phyloP scores from a whole-genome alignment of 176 grass and related monocot species.

The Eragrostis nindensis region DNA sequence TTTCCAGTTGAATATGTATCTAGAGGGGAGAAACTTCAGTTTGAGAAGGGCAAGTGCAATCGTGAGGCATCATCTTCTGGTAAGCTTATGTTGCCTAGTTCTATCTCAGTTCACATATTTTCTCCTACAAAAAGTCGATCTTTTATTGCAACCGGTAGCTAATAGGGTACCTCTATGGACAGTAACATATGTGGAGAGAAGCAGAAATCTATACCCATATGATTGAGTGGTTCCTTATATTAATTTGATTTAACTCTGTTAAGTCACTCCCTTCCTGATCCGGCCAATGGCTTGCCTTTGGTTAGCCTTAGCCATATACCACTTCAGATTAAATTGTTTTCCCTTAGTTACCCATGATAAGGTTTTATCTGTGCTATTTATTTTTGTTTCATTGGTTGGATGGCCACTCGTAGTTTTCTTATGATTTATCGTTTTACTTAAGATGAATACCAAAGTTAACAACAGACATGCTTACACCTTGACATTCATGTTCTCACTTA shows the following conservation, averaged over 20 bases:
- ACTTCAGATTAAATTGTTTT: slow-evolving; percentile 20
- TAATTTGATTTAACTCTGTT: neutral
- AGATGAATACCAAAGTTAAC: neutral
- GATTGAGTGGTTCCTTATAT: neutral
- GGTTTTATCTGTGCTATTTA: neutral
- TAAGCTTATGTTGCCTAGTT: slow-evolving; percentile 47
- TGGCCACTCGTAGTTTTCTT: neutral
- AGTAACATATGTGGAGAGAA: slow-evolving; percentile 7
- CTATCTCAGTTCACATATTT: neutral
- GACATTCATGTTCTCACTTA: neutral
- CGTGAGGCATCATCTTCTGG: slow-evolving; percentile 55
- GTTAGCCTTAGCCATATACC: slow-evolving; percentile 3
- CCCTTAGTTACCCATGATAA: slow-evolving; percentile 10
- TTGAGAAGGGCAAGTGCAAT: slow-evolving; percentile 45
- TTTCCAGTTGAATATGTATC: slow-evolving; percentile 77
- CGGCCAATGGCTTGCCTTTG: neutral
- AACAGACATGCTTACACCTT: neutral
- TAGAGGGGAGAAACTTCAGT: slow-evolving; percentile 50
- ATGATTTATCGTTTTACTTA: neutral
- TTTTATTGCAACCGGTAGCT: neutral
- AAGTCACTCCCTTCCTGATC: neutral
- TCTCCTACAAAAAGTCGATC: neutral
- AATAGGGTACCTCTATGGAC: neutral
- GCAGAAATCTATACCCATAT: neutral
- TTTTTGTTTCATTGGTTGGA: neutral